Evolutionary conservation across 2,329 filamentous ascomycete genomes (phyloP).

Genomic region (Biscogniauxia mediterranea): DNA sequence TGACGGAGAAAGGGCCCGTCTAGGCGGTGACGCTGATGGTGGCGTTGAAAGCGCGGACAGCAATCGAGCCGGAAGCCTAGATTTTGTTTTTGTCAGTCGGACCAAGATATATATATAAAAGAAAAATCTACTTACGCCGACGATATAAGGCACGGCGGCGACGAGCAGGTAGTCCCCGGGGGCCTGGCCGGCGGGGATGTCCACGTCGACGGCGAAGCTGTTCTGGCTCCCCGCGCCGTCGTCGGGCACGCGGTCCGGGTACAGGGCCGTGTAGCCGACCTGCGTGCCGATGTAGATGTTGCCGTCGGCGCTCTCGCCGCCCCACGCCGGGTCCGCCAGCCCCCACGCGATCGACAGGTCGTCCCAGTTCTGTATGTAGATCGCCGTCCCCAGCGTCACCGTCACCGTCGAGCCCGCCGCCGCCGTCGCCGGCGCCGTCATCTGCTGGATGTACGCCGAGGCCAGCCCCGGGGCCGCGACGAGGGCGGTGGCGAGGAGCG

Average conservation of each 20-base stretch:
- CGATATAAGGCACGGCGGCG: constrained; percentile 29
- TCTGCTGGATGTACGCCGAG: constrained; percentile 22
- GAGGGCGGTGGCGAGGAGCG: constrained; percentile 25
- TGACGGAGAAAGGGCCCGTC: not conserved
- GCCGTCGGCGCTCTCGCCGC: constrained; percentile 8
- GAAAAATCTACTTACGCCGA: constrained; percentile 25
- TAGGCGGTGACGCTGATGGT: constrained; percentile 19
- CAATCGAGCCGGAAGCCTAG: constrained; percentile 26
- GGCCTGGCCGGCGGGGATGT: constrained; percentile 15
- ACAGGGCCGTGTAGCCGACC: constrained; percentile 30
- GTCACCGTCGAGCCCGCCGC: constrained; percentile 26
- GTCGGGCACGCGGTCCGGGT: constrained; percentile 20
- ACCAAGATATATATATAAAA: too few relatives aligned
- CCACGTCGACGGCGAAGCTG: constrained; percentile 20
- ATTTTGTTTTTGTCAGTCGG: constrained; percentile 1
- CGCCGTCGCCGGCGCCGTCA: constrained; percentile 14
- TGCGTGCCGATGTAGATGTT: constrained; percentile 27
- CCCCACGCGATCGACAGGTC: constrained; percentile 35
- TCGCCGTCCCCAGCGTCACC: constrained; percentile 27
- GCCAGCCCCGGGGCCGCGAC: constrained; percentile 20
- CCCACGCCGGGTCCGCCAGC: constrained; percentile 12
- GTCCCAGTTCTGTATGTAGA: constrained; percentile 36
- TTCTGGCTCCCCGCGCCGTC: constrained; percentile 24
- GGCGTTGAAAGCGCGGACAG: constrained; percentile 12
- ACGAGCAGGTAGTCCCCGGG: constrained; percentile 25